phyloP scores from a whole-genome alignment of 805 yeast genomes.

The Ogataea saltuana region DNA sequence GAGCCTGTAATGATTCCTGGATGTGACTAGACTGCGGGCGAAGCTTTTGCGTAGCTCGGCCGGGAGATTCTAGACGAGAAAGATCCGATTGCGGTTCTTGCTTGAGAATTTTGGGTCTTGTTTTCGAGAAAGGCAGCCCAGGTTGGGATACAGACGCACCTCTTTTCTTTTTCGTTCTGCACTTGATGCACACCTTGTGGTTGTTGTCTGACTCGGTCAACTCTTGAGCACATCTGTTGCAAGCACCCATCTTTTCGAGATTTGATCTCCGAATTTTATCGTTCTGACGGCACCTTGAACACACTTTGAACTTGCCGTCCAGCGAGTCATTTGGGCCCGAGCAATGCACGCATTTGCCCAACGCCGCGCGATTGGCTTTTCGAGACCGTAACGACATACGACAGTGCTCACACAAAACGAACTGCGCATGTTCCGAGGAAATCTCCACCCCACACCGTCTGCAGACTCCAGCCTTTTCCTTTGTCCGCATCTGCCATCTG shows the following conservation, averaged over 20 bases:
- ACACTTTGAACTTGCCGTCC: slow-evolving; percentile 57
- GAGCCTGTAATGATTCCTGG: no score
- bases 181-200: slow-evolving; percentile 56
- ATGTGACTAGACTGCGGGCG: no score
- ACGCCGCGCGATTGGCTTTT: slow-evolving; percentile 59
- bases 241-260: slow-evolving; percentile 57
- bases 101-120: neutral
- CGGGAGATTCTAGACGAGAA: no score
- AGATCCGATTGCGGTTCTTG: slow-evolving; percentile 4
- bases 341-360: slow-evolving; percentile 70
- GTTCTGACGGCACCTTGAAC: slow-evolving; percentile 61
- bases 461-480: slow-evolving; percentile 61
- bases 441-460: slow-evolving; percentile 61
- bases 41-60: no score
- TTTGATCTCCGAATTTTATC: slow-evolving; percentile 58
- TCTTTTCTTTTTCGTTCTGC: slow-evolving; percentile 55
- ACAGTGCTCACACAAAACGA: slow-evolving; percentile 62
- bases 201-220: slow-evolving; percentile 49
- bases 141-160: slow-evolving; percentile 3
- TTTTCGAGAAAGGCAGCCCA: slow-evolving; percentile 1
- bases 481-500: slow-evolving; percentile 65
- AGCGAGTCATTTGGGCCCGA: slow-evolving; percentile 53
- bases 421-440: slow-evolving; percentile 50
- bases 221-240: slow-evolving; percentile 61
- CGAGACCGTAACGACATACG: slow-evolving; percentile 53